phyloP scores from a whole-genome alignment of 1,284 basidiomycete genomes.

The Irpex lacteus region DNA sequence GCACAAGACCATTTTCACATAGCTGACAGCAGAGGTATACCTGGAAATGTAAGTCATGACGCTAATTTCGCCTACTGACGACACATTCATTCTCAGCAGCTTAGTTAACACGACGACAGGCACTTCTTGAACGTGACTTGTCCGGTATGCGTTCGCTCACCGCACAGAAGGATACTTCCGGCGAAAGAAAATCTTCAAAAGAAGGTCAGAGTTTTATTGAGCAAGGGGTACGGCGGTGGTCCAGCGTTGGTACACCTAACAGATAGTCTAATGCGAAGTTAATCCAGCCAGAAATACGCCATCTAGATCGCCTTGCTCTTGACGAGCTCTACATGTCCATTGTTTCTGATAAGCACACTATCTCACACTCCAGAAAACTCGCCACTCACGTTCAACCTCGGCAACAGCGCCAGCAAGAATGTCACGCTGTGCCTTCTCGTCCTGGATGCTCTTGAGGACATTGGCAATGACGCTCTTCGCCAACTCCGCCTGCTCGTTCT shows the following conservation, averaged over 20 bases:
- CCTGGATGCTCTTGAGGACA: slow-evolving; percentile 79
- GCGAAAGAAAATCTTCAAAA: neutral
- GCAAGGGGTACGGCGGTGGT: neutral
- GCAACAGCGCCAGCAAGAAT: slow-evolving; percentile 82
- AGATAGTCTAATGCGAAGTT: neutral
- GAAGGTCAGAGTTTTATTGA: slow-evolving; percentile 3
- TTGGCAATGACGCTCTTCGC: slow-evolving; percentile 86
- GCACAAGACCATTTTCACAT: too few relatives aligned
- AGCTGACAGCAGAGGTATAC: too few relatives aligned
- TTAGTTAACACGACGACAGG: too few relatives aligned
- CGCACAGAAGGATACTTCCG: neutral
- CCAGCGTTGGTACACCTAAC: neutral
- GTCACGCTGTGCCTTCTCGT: slow-evolving; percentile 93
- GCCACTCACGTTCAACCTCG: slow-evolving; percentile 82
- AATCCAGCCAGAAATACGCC: neutral
- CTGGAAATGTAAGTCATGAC: too few relatives aligned
- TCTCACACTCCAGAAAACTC: neutral
- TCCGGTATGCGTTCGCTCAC: too few relatives aligned
- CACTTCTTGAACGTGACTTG: too few relatives aligned
- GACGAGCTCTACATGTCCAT: slow-evolving; percentile 53
- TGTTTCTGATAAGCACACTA: slow-evolving; percentile 14
- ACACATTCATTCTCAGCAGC: too few relatives aligned
- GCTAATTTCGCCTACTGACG: too few relatives aligned
- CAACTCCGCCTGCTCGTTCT: slow-evolving; percentile 92
- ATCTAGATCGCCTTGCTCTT: slow-evolving; percentile 36